Evolutionary conservation across 75 land plant genomes (phyloP).

Genomic region (Selaginella moellendorffii): DNA sequence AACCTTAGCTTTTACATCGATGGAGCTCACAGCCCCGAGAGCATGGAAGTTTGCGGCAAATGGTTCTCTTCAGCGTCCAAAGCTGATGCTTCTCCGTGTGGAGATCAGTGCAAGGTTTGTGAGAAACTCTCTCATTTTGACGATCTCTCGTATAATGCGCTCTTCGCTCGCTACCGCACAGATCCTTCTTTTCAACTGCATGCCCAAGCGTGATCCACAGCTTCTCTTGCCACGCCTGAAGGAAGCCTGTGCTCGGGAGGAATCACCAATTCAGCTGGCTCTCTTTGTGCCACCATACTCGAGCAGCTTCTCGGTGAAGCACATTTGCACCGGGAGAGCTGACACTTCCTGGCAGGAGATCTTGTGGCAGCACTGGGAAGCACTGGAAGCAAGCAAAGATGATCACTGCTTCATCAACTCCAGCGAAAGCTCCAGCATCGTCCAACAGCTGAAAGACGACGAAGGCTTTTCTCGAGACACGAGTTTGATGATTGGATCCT

Average conservation of each 20-base stretch:
- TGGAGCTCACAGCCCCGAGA: slow-evolving; percentile 7
- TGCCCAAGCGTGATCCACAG: not conserved
- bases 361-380: too few relatives aligned
- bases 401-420: too few relatives aligned
- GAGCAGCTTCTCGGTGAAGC: too few relatives aligned
- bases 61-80: too few relatives aligned
- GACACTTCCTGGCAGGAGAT: not conserved
- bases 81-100: too few relatives aligned
- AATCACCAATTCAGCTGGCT: not conserved
- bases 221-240: not conserved
- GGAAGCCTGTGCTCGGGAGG: too few relatives aligned
- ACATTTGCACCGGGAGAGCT: not conserved
- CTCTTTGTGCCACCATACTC: too few relatives aligned
- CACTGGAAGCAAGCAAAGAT: too few relatives aligned
- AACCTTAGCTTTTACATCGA: slow-evolving; percentile 6
- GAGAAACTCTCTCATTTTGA: not conserved
- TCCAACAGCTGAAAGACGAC: too few relatives aligned
- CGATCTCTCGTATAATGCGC: not conserved
- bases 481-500: too few relatives aligned
- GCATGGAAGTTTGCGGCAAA: slow-evolving; percentile 6
- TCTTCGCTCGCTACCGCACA: not conserved
- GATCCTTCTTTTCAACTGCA: not conserved
- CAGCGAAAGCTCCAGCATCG: too few relatives aligned
- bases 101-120: not conserved
- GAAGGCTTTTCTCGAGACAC: too few relatives aligned